phyloP scores from a whole-genome alignment of 306 rosid species.

The Cucumis hystrix region DNA sequence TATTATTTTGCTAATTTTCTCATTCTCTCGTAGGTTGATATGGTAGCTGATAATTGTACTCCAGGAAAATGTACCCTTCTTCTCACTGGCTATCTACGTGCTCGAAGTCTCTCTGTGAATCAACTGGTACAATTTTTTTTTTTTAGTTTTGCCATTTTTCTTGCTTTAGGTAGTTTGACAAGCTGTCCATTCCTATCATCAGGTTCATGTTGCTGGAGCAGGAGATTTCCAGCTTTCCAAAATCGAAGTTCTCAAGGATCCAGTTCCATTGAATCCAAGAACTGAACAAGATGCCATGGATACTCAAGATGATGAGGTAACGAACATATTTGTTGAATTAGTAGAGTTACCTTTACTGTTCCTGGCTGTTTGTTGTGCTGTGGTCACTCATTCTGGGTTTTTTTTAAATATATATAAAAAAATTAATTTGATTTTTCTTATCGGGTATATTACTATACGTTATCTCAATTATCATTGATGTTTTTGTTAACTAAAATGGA shows the following conservation, averaged over 20 bases:
- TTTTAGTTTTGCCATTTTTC: conserved; percentile 7
- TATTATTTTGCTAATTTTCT: background rate
- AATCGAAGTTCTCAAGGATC: conserved; percentile 77
- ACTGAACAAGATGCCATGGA: conserved; percentile 65
- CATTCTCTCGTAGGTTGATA: conserved; percentile 38
- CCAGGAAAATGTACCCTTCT: conserved; percentile 49
- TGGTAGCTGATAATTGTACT: conserved; percentile 25
- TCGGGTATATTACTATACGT: background rate
- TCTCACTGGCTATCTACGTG: conserved; percentile 71
- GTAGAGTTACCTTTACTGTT: background rate
- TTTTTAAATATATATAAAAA: too few species aligned
- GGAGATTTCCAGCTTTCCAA: conserved; percentile 78
- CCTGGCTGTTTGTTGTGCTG: background rate
- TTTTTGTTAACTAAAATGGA: background rate
- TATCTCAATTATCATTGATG: background rate
- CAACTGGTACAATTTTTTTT: conserved; percentile 45
- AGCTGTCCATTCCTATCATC: conserved; percentile 10
- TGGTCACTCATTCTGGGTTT: background rate
- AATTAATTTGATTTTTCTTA: background rate
- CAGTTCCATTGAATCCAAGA: conserved; percentile 56
- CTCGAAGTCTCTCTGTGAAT: conserved; percentile 65
- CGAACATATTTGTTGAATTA: background rate
- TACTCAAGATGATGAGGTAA: conserved; percentile 64
- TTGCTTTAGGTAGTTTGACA: conserved; percentile 12
- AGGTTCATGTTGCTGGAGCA: conserved; percentile 95